Percentiles rank a stretch among this genome's conserved stretches.
These are phyloP conservation scores for Brasenia schreberi DNA, from an alignment of 164 flowering plant species.

Conservation along the genomic window DNA sequence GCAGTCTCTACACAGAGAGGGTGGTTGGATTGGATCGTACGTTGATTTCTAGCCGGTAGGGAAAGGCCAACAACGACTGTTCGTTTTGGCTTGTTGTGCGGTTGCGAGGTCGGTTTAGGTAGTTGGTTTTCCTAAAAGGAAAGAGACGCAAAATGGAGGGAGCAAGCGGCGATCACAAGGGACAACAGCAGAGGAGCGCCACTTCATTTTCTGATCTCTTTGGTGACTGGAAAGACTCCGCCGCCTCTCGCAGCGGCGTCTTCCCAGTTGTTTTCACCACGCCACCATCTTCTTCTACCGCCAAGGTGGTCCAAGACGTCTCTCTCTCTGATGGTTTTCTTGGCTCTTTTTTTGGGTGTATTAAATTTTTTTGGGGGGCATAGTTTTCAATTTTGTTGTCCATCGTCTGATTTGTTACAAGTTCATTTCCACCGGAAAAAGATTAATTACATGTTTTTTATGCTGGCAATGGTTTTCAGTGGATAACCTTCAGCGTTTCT, in stretches of 20 bases:
- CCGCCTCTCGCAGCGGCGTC: not conserved
- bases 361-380: too few relatives aligned
- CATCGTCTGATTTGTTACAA: too few relatives aligned
- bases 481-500: too few relatives aligned
- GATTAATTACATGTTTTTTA: too few relatives aligned
- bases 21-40: too few relatives aligned
- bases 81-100: not conserved
- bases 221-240: not conserved
- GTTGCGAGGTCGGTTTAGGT: not conserved
- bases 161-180: not conserved
- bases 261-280: not conserved
- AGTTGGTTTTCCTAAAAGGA: not conserved
- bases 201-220: not conserved
- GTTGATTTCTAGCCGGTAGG: not conserved
- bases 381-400: too few relatives aligned
- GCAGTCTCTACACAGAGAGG: not conserved
- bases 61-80: not conserved
- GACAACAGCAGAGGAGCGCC: not conserved
- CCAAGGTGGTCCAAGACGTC: not conserved
- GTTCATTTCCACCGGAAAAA: too few relatives aligned
- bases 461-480: too few relatives aligned
- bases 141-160: not conserved
- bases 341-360: too few relatives aligned
- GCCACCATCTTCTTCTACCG: not conserved
- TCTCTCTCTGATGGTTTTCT: not conserved